phyloP scores from a whole-genome alignment of 1,284 basidiomycete species.

The Ganoderma leucocontextum region DNA sequence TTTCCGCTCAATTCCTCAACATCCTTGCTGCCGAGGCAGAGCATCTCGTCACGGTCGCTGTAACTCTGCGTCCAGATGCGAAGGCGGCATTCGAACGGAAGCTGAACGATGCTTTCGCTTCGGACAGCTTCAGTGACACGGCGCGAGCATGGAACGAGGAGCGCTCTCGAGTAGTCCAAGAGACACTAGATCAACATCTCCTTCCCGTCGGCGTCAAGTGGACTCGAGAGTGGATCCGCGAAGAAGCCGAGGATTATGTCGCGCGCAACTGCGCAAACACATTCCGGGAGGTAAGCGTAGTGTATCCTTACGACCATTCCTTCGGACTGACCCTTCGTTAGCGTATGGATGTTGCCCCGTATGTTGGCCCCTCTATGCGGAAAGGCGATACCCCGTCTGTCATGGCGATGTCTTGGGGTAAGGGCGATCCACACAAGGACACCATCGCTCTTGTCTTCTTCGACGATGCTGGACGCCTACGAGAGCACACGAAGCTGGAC shows the following conservation, averaged over 20 bases:
- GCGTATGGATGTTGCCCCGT: conserved; percentile 83
- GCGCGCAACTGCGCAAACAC: conserved; percentile 72
- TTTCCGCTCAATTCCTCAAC: conserved; percentile 86
- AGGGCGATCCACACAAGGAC: conserved; percentile 93
- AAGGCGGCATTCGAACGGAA: conserved; percentile 74
- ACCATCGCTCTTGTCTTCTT: conserved; percentile 87
- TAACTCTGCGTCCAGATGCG: conserved; percentile 72
- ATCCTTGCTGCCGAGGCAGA: conserved; percentile 94
- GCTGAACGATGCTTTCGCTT: conserved; percentile 85
- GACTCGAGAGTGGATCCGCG: conserved; percentile 89
- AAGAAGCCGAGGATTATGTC: conserved; percentile 90
- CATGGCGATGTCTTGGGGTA: conserved; percentile 93
- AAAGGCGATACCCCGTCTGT: conserved; percentile 84
- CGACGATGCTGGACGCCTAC: conserved; percentile 88
- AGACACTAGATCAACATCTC: conserved; percentile 82
- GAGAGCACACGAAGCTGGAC: conserved; percentile 90
- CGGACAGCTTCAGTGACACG: conserved; percentile 87
- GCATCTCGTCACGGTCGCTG: conserved; percentile 81
- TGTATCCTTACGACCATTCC: not conserved
- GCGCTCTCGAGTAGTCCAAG: conserved; percentile 80
- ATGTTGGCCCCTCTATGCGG: conserved; percentile 65
- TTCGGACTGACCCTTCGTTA: conserved; percentile 42
- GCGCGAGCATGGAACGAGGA: conserved; percentile 95
- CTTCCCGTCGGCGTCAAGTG: conserved; percentile 87
- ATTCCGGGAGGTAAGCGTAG: conserved; percentile 71